Conservation (phyloP, 2,329 filamentous ascomycete species). For the Hypoxylon sp. region DNA sequence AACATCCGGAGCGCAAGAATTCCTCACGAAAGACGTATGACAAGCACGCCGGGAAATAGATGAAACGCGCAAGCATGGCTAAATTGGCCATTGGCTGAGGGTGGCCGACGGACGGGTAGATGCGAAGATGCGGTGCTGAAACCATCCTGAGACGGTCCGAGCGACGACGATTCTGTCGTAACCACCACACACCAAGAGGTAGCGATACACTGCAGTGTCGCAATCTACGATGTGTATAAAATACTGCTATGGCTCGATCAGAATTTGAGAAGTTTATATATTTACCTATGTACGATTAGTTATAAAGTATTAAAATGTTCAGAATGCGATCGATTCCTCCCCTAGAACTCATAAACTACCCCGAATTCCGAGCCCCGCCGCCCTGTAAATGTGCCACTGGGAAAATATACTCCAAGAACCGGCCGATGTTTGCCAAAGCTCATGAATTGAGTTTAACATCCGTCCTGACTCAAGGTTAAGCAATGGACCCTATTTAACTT, state of each 20-base stretch:
- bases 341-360: too few relatives aligned
- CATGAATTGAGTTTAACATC: background rate
- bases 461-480: conserved; percentile 1
- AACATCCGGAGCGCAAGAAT: background rate
- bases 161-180: conserved; percentile 10
- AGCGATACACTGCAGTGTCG: background rate
- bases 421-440: background rate
- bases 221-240: conserved; percentile 1
- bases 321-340: too few relatives aligned
- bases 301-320: background rate
- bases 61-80: conserved; percentile 37
- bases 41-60: conserved; percentile 1
- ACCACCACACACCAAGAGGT: conserved; percentile 16
- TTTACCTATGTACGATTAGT: background rate
- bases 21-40: conserved; percentile 15
- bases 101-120: conserved; percentile 4
- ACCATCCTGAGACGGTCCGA: conserved; percentile 47
- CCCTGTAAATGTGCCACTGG: too few relatives aligned
- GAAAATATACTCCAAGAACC: background rate
- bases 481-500: background rate
- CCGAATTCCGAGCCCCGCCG: too few relatives aligned
- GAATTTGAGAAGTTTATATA: background rate
- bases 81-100: conserved; percentile 18
- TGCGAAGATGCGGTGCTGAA: conserved; percentile 40
- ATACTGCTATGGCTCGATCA: background rate